Evolutionary conservation across 192 early-diverging fungal genomes (phyloP).

Genomic region (Coemansia javaensis): DNA sequence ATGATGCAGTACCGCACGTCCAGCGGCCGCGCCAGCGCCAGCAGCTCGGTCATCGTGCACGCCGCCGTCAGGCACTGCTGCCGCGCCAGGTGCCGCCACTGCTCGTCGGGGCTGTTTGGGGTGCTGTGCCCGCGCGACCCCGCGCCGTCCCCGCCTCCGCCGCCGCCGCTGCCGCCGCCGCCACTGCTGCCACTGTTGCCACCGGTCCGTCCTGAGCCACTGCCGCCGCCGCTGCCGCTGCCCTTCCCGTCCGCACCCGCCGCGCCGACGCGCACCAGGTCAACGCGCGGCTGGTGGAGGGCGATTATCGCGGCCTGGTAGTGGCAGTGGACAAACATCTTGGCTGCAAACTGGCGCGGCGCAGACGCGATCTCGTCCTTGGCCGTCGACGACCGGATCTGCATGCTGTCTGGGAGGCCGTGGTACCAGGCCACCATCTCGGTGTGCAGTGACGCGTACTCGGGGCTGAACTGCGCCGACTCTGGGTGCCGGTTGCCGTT

Average conservation of each 20-base stretch:
- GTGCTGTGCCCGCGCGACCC: not conserved
- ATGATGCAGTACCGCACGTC: slow-evolving; percentile 49
- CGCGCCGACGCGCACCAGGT: slow-evolving; percentile 42
- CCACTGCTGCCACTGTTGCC: too few relatives aligned
- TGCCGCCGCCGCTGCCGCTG: too few relatives aligned
- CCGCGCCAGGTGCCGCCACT: slow-evolving; percentile 47
- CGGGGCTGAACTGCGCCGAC: slow-evolving; percentile 46
- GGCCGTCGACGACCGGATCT: slow-evolving; percentile 17
- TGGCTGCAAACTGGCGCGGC: slow-evolving; percentile 39
- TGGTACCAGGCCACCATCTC: slow-evolving; percentile 50
- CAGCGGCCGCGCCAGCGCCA: slow-evolving; percentile 23
- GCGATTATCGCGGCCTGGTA: slow-evolving; percentile 49
- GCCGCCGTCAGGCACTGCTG: slow-evolving; percentile 49
- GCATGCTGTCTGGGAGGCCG: slow-evolving; percentile 39
- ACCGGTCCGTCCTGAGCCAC: too few relatives aligned
- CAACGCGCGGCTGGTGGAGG: slow-evolving; percentile 47
- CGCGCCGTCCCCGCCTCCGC: not conserved
- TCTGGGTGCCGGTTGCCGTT: slow-evolving; percentile 51
- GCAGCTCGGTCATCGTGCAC: slow-evolving; percentile 47
- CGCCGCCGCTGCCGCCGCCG: slow-evolving; percentile 1
- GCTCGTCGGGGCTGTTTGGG: slow-evolving; percentile 1
- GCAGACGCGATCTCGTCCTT: slow-evolving; percentile 20
- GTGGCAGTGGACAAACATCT: slow-evolving; percentile 51
- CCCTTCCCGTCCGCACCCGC: not conserved
- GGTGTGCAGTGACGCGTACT: slow-evolving; percentile 38